These are phyloP conservation scores for Dactylellina sp. DNA, from an alignment of 2,329 filamentous ascomycete species.

Conservation along the genomic window DNA sequence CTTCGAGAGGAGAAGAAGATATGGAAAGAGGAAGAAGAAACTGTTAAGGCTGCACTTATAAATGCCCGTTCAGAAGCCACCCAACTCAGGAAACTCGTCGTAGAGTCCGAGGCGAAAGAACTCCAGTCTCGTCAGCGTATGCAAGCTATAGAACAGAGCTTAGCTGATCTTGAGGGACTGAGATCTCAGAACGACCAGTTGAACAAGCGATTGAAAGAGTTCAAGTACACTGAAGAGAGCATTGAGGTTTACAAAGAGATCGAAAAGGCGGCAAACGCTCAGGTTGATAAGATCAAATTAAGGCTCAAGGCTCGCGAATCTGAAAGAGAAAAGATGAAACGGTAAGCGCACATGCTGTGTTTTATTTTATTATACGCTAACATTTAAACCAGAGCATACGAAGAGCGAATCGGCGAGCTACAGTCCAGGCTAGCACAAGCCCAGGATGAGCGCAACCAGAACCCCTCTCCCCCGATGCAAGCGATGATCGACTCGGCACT, in stretches of 20 bases:
- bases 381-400: constrained; percentile 64
- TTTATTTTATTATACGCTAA: constrained; percentile 4
- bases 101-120: constrained; percentile 77
- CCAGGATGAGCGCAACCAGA: constrained; percentile 60
- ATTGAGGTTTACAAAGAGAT: constrained; percentile 71
- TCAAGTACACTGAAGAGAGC: constrained; percentile 74
- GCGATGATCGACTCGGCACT: constrained; percentile 67
- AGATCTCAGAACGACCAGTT: constrained; percentile 72
- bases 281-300: constrained; percentile 71
- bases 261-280: constrained; percentile 71
- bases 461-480: constrained; percentile 63
- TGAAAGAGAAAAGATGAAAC: constrained; percentile 66
- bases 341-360: constrained; percentile 55
- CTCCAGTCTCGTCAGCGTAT: constrained; percentile 73
- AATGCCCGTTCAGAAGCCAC: constrained; percentile 72
- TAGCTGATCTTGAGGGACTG: constrained; percentile 72
- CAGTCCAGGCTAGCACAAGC: constrained; percentile 62
- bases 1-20: constrained; percentile 78
- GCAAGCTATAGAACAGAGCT: constrained; percentile 72
- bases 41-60: constrained; percentile 71
- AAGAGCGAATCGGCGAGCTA: constrained; percentile 67
- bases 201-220: constrained; percentile 72
- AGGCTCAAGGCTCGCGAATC: constrained; percentile 69
- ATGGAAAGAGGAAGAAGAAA: constrained; percentile 71
- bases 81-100: constrained; percentile 74